These are phyloP conservation scores for Agroathelia rolfsii DNA, from an alignment of 1,284 basidiomycete species.

Conservation along the genomic window DNA sequence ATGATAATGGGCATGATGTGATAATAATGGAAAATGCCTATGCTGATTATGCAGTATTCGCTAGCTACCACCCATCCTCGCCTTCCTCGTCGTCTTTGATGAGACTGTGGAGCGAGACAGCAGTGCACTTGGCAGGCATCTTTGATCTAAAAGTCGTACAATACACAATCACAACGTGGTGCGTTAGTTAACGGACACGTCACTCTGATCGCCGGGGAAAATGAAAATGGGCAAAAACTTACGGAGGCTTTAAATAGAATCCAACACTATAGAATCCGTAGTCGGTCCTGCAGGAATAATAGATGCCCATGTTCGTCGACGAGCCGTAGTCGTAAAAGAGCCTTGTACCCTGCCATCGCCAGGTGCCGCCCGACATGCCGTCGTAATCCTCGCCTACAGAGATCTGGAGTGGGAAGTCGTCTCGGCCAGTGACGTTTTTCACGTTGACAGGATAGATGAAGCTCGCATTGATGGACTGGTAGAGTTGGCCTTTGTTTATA, in stretches of 20 bases:
- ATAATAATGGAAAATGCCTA: no score
- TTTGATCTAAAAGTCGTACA: no score
- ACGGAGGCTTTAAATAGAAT: conserved; percentile 41
- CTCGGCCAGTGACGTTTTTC: conserved; percentile 34
- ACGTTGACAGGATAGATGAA: conserved; percentile 45
- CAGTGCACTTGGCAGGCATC: no score
- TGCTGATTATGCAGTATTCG: no score
- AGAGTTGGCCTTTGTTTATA: conserved; percentile 40
- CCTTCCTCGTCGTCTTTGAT: no score
- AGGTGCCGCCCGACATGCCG: conserved; percentile 33
- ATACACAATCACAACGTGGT: no score
- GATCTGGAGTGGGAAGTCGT: conserved; percentile 36
- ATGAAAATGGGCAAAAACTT: conserved; percentile 15
- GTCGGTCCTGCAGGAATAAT: conserved; percentile 34
- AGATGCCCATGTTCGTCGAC: conserved; percentile 37
- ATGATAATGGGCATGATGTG: no score
- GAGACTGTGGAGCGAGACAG: no score
- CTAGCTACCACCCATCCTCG: no score
- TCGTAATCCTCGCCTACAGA: conserved; percentile 27
- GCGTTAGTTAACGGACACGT: no score
- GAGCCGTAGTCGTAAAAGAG: conserved; percentile 39
- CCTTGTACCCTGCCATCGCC: conserved; percentile 49
- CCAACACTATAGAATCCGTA: conserved; percentile 29
- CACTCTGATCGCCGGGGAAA: not conserved
- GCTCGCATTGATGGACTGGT: conserved; percentile 45